Conservation (phyloP, 768 basidiomycete genomes). For the Tephrocybe sp. region DNA sequence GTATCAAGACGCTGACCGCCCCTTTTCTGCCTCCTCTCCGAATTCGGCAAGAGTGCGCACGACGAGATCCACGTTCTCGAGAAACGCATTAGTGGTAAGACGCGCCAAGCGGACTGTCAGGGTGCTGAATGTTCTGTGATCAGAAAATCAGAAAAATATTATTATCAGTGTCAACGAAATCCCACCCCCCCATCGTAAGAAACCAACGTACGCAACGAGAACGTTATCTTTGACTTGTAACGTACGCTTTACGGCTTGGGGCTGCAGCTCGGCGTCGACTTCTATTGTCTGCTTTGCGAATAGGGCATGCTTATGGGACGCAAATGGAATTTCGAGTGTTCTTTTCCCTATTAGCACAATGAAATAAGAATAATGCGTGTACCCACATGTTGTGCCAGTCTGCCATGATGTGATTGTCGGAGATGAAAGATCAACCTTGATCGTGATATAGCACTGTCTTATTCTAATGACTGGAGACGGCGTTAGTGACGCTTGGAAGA, state of each 20-base stretch:
- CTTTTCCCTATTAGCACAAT: slow-evolving; percentile 26
- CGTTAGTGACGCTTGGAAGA: too few species aligned
- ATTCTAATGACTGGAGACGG: too few species aligned
- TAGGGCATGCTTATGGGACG: slow-evolving; percentile 67
- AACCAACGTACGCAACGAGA: slow-evolving; percentile 71
- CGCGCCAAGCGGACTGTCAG: slow-evolving; percentile 85
- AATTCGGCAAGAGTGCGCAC: slow-evolving; percentile 82
- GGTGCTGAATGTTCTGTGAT: slow-evolving; percentile 67
- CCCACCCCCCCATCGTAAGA: slow-evolving; percentile 10
- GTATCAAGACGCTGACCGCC: slow-evolving; percentile 1
- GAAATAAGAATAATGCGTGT: not conserved
- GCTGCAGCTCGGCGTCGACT: slow-evolving; percentile 85
- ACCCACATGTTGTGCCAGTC: slow-evolving; percentile 61
- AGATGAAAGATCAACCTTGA: not conserved
- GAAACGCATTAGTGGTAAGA: slow-evolving; percentile 79
- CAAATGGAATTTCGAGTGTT: slow-evolving; percentile 77
- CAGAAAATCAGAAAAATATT: too few species aligned
- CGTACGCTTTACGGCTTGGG: slow-evolving; percentile 74
- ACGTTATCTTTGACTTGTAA: slow-evolving; percentile 65
- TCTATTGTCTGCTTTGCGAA: slow-evolving; percentile 85
- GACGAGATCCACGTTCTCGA: slow-evolving; percentile 88
- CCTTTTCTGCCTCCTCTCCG: slow-evolving; percentile 59
- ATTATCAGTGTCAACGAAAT: too few species aligned
- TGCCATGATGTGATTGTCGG: slow-evolving; percentile 11
- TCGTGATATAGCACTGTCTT: too few species aligned